Evolutionary conservation across 345 rosid species (phyloP).

Genomic region (Carallia pectinifolia): DNA sequence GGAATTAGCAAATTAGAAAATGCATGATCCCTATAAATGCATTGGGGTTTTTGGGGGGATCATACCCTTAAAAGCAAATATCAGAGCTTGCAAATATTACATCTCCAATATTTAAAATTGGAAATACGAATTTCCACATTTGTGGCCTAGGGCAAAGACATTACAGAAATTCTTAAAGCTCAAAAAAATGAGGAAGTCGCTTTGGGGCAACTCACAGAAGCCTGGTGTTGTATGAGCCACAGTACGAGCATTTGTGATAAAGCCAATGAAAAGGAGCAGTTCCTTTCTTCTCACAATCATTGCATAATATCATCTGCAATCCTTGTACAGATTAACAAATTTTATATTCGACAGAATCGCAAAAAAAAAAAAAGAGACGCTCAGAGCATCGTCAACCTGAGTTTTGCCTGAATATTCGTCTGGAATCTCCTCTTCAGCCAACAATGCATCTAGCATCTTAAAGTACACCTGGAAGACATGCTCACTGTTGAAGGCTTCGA

Average conservation of each 20-base stretch:
- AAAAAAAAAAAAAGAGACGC: background rate
- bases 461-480: slow-evolving; percentile 62
- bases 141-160: too few relatives aligned
- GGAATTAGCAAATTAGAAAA: background rate
- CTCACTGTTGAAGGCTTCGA: slow-evolving; percentile 1
- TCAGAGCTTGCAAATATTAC: too few relatives aligned
- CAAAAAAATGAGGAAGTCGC: slow-evolving; percentile 6
- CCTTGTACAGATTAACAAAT: slow-evolving; percentile 4
- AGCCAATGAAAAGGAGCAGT: slow-evolving; percentile 63
- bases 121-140: too few relatives aligned
- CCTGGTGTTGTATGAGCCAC: slow-evolving; percentile 71
- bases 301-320: slow-evolving; percentile 56
- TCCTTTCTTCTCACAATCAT: slow-evolving; percentile 72
- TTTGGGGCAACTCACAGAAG: slow-evolving; percentile 28
- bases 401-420: slow-evolving; percentile 55
- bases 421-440: slow-evolving; percentile 71
- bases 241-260: slow-evolving; percentile 57
- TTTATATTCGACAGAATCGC: background rate
- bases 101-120: too few relatives aligned
- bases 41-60: background rate
- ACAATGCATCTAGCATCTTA: slow-evolving; percentile 71
- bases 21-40: background rate
- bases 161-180: too few relatives aligned
- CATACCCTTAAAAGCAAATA: too few relatives aligned
- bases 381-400: slow-evolving; percentile 50